Conservation (phyloP, 495 filamentous ascomycete genomes). For the Sporormia fimetaria region DNA sequence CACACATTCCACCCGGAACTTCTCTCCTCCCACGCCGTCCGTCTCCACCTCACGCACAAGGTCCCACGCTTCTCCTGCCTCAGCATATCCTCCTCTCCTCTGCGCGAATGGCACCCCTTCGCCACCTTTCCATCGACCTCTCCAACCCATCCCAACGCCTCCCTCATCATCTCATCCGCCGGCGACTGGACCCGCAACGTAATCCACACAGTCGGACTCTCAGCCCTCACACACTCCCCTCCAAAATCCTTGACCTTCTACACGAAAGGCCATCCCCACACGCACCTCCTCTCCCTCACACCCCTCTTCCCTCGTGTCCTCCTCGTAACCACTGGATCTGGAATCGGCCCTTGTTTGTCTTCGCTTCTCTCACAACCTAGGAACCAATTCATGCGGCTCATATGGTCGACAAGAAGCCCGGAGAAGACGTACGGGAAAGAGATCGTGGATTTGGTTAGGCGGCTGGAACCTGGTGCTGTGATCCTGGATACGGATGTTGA, state of each 20-base stretch:
- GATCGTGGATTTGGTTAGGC: constrained; percentile 6
- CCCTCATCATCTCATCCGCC: constrained; percentile 20
- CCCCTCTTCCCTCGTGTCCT: constrained; percentile 21
- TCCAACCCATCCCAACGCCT: background rate
- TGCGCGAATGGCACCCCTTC: constrained; percentile 25
- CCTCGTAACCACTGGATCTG: constrained; percentile 26
- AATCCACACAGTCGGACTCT: constrained; percentile 4
- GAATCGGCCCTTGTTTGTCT: constrained; percentile 22
- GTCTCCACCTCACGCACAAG: constrained; percentile 17
- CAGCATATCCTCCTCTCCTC: constrained; percentile 15
- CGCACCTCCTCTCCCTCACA: constrained; percentile 19
- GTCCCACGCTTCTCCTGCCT: constrained; percentile 9
- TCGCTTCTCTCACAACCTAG: constrained; percentile 7
- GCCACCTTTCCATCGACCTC: constrained; percentile 20
- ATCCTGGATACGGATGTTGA: constrained; percentile 16
- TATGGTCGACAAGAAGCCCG: constrained; percentile 18
- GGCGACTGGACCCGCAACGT: constrained; percentile 24
- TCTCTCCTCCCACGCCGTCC: constrained; percentile 25
- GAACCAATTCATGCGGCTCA: constrained; percentile 14
- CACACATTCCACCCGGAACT: constrained; percentile 12
- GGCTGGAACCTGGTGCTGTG: constrained; percentile 19
- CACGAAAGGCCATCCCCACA: constrained; percentile 12
- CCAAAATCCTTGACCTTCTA: too few relatives aligned
- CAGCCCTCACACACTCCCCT: background rate
- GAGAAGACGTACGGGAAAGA: constrained; percentile 10